Evolutionary conservation across 1,284 basidiomycete genomes (phyloP).

Genomic region (Ustanciosporium gigantosporum): DNA sequence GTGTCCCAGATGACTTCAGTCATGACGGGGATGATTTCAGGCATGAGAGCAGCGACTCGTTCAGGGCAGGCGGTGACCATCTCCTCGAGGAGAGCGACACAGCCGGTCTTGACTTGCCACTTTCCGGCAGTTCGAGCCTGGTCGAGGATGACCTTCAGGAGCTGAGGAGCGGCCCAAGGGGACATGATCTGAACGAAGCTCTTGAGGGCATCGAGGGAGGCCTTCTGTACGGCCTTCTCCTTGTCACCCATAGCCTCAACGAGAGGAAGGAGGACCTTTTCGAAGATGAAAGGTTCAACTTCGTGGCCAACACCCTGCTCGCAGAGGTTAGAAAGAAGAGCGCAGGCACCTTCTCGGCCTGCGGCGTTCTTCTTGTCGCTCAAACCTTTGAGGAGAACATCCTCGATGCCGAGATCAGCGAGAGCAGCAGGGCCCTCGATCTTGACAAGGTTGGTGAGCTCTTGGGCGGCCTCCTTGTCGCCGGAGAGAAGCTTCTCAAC

Average conservation of each 20-base stretch:
- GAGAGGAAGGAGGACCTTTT: slow-evolving; percentile 79
- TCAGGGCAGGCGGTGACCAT: slow-evolving; percentile 81
- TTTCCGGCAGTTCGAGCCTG: slow-evolving; percentile 96
- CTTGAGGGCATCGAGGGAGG: slow-evolving; percentile 82
- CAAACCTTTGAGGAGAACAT: slow-evolving; percentile 76
- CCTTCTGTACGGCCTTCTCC: slow-evolving; percentile 79
- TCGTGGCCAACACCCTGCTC: slow-evolving; percentile 78
- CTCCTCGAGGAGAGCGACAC: slow-evolving; percentile 82
- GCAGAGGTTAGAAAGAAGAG: slow-evolving; percentile 71
- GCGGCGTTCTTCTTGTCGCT: slow-evolving; percentile 69
- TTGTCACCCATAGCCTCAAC: slow-evolving; percentile 92
- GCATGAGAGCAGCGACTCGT: slow-evolving; percentile 88
- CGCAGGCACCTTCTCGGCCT: slow-evolving; percentile 74
- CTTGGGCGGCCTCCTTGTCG: slow-evolving; percentile 61
- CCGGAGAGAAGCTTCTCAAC: slow-evolving; percentile 60
- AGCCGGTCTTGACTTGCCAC: slow-evolving; percentile 98
- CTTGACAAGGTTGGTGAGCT: slow-evolving; percentile 64
- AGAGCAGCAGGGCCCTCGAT: slow-evolving; percentile 80
- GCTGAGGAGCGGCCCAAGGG: slow-evolving; percentile 81
- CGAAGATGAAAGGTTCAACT: slow-evolving; percentile 90
- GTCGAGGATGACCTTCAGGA: slow-evolving; percentile 88
- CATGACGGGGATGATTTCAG: slow-evolving; percentile 93
- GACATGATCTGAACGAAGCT: slow-evolving; percentile 80
- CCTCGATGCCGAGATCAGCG: slow-evolving; percentile 74
- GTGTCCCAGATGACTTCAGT: slow-evolving; percentile 98